Evolutionary conservation across 2,329 filamentous ascomycete species (phyloP), one percentile per base, ranked within the genome.

Genomic region (Ophiostoma sp.): DNA sequence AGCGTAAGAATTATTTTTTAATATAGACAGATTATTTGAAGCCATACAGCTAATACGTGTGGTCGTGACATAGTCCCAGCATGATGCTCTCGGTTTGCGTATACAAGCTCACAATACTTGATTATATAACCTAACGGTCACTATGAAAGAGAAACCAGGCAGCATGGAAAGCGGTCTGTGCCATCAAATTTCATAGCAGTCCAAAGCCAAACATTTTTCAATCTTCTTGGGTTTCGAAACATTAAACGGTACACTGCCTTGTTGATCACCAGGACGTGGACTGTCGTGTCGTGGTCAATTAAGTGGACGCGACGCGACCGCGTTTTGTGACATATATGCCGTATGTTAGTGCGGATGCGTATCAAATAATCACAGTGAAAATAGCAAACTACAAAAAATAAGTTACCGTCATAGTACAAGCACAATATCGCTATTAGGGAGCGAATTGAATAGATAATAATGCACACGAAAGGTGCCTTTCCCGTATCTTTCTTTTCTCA

Each of bases 291-390:
- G 44, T 17, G 8, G 27, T 62, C 4, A 31, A 27, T 62, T 33
- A 33, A 33, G 27, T 33, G 27, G 57, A 62, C 23, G 57, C 57
- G 57, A 62, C 57, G 57, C 23, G 57, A 62, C 57, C 57, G 57
- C 57, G 57, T 62, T 20, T 15, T 27, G 57, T 8, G 3, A 6
- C 27, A 57, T 27, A 13, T 57, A n/a, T n/a, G 27, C 57, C 35
- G 27, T 20, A 62, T n/a, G 0, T 20, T 13, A 33, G 27, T 62
- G 27, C 27, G 17, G 57, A 62, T 27, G 27, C 27, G 57, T 20
- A 62, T 7, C 1, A 13, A 1, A 17, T 62, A 31, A 20, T n/a
- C 27, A 11, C 27, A 13, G 57, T 62, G 57, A 7, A 4, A 62
- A 33, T 62, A 62, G 27, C 52, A 27, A n/a, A 33, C 13, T 15